A percentile compares a stretch with the other conserved stretches of the same genome.
These are phyloP conservation scores for Kandelia obovata DNA, from an alignment of 345 rosid genomes.

Conservation along the genomic window DNA sequence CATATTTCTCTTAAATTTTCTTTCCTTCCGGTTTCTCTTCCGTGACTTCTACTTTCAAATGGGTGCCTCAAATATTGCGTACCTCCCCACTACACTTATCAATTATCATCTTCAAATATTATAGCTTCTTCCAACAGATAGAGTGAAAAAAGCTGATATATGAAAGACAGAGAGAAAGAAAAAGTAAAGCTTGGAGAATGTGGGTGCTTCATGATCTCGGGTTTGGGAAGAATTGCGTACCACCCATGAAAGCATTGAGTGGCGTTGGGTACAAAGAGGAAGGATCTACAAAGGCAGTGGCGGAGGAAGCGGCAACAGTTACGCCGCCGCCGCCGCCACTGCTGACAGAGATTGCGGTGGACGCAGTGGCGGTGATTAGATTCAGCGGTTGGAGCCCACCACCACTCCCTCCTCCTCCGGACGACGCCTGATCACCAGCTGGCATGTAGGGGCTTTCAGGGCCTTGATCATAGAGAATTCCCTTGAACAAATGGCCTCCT, in stretches of 20 bases:
- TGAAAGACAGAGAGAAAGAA: conserved; percentile 14
- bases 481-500: conserved; percentile 86
- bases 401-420: conserved; percentile 49
- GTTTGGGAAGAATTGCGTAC: conserved; percentile 69
- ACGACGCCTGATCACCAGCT: conserved; percentile 51
- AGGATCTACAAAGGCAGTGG: conserved; percentile 43
- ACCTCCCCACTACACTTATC: conserved; percentile 18
- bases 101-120: conserved; percentile 15
- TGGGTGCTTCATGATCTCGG: conserved; percentile 39
- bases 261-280: conserved; percentile 53
- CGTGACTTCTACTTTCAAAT: conserved; percentile 23
- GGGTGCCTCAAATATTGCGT: conserved; percentile 23
- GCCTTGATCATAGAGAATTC: conserved; percentile 89
- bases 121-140: conserved; percentile 3
- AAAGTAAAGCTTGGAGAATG: not conserved
- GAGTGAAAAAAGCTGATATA: conserved; percentile 12
- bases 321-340: conserved; percentile 22
- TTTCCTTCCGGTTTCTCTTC: not conserved
- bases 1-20: conserved; percentile 14
- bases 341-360: conserved; percentile 18
- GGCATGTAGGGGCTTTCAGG: conserved; percentile 45
- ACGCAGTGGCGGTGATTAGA: conserved; percentile 21
- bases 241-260: conserved; percentile 51
- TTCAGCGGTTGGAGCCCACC: conserved; percentile 26
- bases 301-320: conserved; percentile 23